These are phyloP conservation scores for Ophiostoma ips DNA, from an alignment of 2,329 filamentous ascomycete genomes.

Conservation along the genomic window DNA sequence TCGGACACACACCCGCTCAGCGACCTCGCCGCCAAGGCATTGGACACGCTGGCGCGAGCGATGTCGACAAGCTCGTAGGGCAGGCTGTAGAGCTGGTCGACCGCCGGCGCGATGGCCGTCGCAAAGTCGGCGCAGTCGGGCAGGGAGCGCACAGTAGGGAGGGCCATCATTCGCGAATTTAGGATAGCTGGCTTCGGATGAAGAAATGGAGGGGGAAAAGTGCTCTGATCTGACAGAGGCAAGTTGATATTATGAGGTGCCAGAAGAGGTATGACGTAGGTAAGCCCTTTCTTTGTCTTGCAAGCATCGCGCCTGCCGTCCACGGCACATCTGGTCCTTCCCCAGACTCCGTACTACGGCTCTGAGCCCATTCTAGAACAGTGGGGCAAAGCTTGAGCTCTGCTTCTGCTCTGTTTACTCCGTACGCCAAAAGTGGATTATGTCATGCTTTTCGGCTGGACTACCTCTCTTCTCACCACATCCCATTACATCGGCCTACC, in stretches of 20 bases:
- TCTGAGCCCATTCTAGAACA: too few relatives aligned
- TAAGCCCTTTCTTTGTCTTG: too few relatives aligned
- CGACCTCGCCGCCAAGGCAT: background rate
- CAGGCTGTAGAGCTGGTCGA: slow-evolving; percentile 55
- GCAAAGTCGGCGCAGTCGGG: slow-evolving; percentile 64
- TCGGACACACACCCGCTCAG: slow-evolving; percentile 12
- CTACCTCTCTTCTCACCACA: background rate
- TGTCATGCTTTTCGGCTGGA: background rate
- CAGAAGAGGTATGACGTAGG: too few relatives aligned
- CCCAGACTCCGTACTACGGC: too few relatives aligned
- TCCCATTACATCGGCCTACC: background rate
- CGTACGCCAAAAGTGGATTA: slow-evolving; percentile 2
- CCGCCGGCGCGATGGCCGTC: slow-evolving; percentile 60
- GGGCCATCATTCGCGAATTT: slow-evolving; percentile 46
- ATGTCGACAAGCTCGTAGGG: slow-evolving; percentile 50
- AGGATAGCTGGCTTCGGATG: too few relatives aligned
- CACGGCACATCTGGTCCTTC: too few relatives aligned
- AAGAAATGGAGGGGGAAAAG: too few relatives aligned
- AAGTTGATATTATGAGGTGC: too few relatives aligned
- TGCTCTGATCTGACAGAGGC: too few relatives aligned
- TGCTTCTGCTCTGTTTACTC: too few relatives aligned
- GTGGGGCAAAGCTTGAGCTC: too few relatives aligned
- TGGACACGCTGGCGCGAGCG: slow-evolving; percentile 18
- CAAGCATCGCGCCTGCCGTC: too few relatives aligned
- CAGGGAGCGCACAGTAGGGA: slow-evolving; percentile 57